Conservation (phyloP, 306 rosid species). For the Rosa chinensis region DNA sequence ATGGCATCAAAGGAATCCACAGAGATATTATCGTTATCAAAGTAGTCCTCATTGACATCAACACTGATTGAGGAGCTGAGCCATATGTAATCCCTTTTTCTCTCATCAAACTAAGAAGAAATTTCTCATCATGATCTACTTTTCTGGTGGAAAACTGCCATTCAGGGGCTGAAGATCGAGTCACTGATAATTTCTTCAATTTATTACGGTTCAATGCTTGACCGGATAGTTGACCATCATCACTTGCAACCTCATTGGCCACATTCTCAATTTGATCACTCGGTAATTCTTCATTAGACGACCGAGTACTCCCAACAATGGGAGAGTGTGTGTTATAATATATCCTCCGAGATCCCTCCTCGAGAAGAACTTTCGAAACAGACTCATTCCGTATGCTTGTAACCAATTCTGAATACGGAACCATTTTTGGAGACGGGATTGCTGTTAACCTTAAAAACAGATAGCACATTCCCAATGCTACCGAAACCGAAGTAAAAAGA, state of each 20-base stretch:
- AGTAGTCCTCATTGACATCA: slow-evolving; percentile 73
- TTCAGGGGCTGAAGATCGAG: slow-evolving; percentile 46
- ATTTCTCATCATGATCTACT: slow-evolving; percentile 82
- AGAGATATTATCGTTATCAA: slow-evolving; percentile 71
- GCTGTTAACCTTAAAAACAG: slow-evolving; percentile 68
- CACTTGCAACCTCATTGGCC: slow-evolving; percentile 33
- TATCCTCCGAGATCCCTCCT: slow-evolving; percentile 91
- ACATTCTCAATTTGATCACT: slow-evolving; percentile 33
- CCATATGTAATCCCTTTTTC: slow-evolving; percentile 77
- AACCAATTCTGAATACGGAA: slow-evolving; percentile 83
- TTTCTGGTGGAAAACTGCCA: slow-evolving; percentile 89
- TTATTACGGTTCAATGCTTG: slow-evolving; percentile 32
- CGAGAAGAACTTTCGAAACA: slow-evolving; percentile 68
- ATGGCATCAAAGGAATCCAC: slow-evolving; percentile 91
- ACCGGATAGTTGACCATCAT: slow-evolving; percentile 35
- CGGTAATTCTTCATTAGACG: slow-evolving; percentile 40
- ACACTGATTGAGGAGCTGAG: slow-evolving; percentile 84
- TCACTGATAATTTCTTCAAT: slow-evolving; percentile 41
- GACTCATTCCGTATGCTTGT: slow-evolving; percentile 58
- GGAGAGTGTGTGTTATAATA: slow-evolving; percentile 45
- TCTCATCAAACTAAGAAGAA: slow-evolving; percentile 80
- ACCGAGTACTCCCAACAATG: slow-evolving; percentile 28
- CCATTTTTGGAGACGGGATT: slow-evolving; percentile 57
- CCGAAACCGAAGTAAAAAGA: slow-evolving; percentile 53
- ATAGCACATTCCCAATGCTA: slow-evolving; percentile 63